These are phyloP conservation scores for Quercus parvula DNA, from an alignment of 306 rosid genomes.

Conservation along the genomic window DNA sequence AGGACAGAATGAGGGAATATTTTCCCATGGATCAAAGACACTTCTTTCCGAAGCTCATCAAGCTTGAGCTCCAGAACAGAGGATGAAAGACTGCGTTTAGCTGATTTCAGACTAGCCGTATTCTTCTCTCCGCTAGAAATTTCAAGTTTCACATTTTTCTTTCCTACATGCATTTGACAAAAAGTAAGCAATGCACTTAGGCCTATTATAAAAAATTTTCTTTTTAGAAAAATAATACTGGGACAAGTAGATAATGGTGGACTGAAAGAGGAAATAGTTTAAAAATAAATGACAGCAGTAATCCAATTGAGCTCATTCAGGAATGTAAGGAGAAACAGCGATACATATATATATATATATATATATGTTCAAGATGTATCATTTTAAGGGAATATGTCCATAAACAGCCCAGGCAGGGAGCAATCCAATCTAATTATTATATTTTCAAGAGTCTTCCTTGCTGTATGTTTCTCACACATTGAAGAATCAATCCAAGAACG, in stretches of 20 bases:
- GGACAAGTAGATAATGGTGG: not conserved
- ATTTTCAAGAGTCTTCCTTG: not conserved
- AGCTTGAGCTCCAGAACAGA: conserved; percentile 76
- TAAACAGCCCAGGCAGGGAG: not conserved
- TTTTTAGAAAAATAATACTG: not conserved
- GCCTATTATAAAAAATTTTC: not conserved
- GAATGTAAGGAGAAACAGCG: not conserved
- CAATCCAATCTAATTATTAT: not conserved
- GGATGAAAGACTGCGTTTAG: conserved; percentile 44
- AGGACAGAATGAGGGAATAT: conserved; percentile 84
- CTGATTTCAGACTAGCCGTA: conserved; percentile 44
- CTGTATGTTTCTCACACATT: not conserved
- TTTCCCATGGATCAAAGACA: conserved; percentile 70
- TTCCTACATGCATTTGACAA: conserved; percentile 39
- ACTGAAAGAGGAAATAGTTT: not conserved
- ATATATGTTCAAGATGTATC: not conserved
- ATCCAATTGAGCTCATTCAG: not conserved
- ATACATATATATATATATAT: not conserved
- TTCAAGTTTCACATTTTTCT: conserved; percentile 63
- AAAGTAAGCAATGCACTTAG: conserved; percentile 5
- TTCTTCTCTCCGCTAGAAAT: conserved; percentile 41
- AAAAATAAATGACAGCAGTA: not conserved
- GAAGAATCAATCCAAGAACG: not conserved
- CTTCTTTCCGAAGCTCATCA: conserved; percentile 71
- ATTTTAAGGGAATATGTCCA: not conserved